Base-by-base conservation (phyloP, 805 yeast species). In the Myxozyma kluyveri region DNA sequence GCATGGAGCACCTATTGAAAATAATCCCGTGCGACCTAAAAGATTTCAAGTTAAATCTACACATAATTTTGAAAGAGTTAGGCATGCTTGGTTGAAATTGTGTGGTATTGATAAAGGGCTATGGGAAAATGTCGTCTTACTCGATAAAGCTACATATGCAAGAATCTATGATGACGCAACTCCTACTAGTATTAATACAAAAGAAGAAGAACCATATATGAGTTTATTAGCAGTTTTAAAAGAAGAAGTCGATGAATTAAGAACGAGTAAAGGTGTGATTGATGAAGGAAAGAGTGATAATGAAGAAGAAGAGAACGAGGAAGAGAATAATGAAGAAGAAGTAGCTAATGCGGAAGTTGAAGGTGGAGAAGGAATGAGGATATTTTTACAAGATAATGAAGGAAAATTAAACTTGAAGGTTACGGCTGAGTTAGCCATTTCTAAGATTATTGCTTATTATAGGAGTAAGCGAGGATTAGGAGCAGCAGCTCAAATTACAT, bases 181-280 rank as follows among this genome's bases (percentile, higher is more conserved):
- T 17, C 61, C 61, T 4, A 22, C n/a, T 18, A 31, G 27, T 33
- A 40, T 58, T 19, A 54, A 57, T 10, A 54, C 52, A 17, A 36
- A 27, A 10, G 49, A 36, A 31, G 49, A 21, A 2, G 41, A 51
- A 17, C 60, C 61, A 17, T 22, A 32, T 23, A n/a, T 56, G 19
- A 44, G 29, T 4, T 42, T 57, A 22, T 33, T 45, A 6, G 46
- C 51, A 3, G 48, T 48, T 19, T 24, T 41, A 12, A 33, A 21
- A 26, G 45, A 29, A 14, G 59, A 51, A 14, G 49, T 42, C 10
- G 54, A 43, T 10, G 22, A 37, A 17, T 24, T 55, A 23, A 49
- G 48, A 21, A 18, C n/a, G 39, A 43, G 45, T 3, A 23, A n/a
- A 22, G 3, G 18, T 21, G n/a, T n/a, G n/a, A 12, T 4, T 33